Percentiles rank a stretch among this genome's conserved stretches.
phyloP scores from a whole-genome alignment of 2,329 filamentous ascomycete species.

The Metarhizium album region DNA sequence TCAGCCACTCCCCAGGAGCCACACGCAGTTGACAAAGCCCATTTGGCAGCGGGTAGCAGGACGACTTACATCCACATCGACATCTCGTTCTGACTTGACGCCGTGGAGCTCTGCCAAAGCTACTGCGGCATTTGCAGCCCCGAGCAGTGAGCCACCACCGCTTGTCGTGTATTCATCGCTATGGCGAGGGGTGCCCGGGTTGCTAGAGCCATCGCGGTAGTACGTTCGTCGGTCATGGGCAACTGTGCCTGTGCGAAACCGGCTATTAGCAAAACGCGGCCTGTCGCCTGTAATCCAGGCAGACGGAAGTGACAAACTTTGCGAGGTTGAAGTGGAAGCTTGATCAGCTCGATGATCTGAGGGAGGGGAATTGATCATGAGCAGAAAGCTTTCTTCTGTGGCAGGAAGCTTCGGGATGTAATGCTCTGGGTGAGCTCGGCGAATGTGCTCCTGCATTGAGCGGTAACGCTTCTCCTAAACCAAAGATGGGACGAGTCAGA shows the following conservation, averaged over 20 bases:
- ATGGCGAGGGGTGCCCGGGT: conserved; percentile 56
- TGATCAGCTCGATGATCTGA: conserved; percentile 48
- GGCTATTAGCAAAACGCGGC: not conserved
- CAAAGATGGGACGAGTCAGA: not conserved
- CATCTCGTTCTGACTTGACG: conserved; percentile 64
- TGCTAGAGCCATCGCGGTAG: conserved; percentile 52
- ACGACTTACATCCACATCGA: conserved; percentile 64
- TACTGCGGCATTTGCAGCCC: conserved; percentile 64
- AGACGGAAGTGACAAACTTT: conserved; percentile 19
- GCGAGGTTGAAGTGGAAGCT: conserved; percentile 20
- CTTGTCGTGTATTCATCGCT: conserved; percentile 55
- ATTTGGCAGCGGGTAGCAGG: not conserved
- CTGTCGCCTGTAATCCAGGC: not conserved
- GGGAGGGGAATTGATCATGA: conserved; percentile 90
- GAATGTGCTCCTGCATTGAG: conserved; percentile 99
- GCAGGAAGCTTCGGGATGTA: conserved; percentile 97
- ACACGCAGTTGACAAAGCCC: not conserved
- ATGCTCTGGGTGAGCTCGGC: conserved; percentile 89
- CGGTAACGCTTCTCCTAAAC: conserved; percentile 87
- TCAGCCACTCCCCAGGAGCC: not conserved
- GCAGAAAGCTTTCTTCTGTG: conserved; percentile 91
- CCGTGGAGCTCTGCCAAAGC: conserved; percentile 74
- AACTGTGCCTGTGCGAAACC: conserved; percentile 25
- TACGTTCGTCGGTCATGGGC: conserved; percentile 45
- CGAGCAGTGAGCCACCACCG: conserved; percentile 31